phyloP scores from a whole-genome alignment of 2,329 filamentous ascomycete species.

The Apiospora kogelbergensis region DNA sequence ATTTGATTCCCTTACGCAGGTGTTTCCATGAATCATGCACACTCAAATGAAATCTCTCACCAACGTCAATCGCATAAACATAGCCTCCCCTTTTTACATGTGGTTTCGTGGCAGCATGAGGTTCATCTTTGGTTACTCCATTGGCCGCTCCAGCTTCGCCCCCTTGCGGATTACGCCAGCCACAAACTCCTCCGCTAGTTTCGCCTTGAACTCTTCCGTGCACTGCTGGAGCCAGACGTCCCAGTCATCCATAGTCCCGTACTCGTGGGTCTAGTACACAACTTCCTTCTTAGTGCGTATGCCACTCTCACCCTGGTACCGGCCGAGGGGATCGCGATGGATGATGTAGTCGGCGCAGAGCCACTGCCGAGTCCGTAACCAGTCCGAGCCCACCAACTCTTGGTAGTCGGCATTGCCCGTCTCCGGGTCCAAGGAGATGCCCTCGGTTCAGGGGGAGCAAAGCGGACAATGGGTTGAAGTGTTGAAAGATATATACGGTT shows the following conservation, averaged over 20 bases:
- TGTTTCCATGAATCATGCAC: no score
- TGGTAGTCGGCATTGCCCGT: background rate
- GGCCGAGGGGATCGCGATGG: background rate
- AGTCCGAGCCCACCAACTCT: background rate
- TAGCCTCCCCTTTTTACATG: background rate
- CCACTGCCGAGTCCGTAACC: background rate
- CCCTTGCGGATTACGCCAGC: background rate
- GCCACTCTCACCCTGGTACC: background rate
- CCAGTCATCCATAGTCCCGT: background rate
- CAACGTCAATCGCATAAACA: no score
- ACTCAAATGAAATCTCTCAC: no score
- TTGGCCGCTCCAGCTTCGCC: background rate
- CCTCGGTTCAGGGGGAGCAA: background rate
- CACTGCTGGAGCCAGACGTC: background rate
- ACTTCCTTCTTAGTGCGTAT: background rate
- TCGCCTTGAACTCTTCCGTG: background rate
- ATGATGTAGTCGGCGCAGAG: background rate
- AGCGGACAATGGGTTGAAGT: no score
- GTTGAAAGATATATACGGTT: no score
- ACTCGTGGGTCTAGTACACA: background rate
- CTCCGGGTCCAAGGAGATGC: background rate
- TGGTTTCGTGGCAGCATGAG: no score
- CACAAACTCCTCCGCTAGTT: background rate
- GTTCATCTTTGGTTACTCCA: background rate
- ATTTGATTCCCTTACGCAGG: no score